Evolutionary conservation across 2,329 filamentous ascomycete species (phyloP).

Genomic region (Metarhizium album): DNA sequence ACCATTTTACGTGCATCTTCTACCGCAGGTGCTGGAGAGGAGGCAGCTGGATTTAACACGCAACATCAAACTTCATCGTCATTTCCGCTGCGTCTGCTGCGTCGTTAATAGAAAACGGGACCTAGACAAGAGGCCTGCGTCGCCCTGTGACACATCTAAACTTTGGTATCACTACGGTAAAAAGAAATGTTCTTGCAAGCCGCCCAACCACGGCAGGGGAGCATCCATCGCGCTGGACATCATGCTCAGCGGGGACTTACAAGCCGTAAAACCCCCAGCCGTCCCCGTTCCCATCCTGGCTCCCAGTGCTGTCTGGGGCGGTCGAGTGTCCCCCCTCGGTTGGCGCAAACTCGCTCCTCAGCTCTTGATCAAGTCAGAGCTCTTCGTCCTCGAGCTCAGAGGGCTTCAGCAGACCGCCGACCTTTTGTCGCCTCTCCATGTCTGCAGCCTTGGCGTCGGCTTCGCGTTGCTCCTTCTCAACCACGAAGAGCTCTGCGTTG

Average conservation of each 20-base stretch:
- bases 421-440: conserved; percentile 84
- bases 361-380: conserved; percentile 69
- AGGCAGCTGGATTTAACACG: not conserved
- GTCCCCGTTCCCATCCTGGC: conserved; percentile 28
- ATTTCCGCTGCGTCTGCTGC: conserved; percentile 4
- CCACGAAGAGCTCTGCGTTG: conserved; percentile 85
- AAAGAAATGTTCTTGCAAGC: conserved; percentile 4
- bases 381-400: conserved; percentile 91
- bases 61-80: not conserved
- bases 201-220: not conserved
- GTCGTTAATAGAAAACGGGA: conserved; percentile 1
- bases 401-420: conserved; percentile 90
- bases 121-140: conserved; percentile 3
- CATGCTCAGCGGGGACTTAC: conserved; percentile 17
- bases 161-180: conserved; percentile 16
- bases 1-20: not conserved
- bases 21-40: not conserved
- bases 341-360: conserved; percentile 49
- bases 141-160: conserved; percentile 11
- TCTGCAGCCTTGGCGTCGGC: conserved; percentile 79
- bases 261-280: conserved; percentile 59
- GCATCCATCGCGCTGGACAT: not conserved
- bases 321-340: conserved; percentile 15
- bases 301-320: conserved; percentile 16
- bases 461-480: conserved; percentile 89